A percentile compares a stretch with the other conserved stretches of the same genome.
These are phyloP conservation scores for Polytrichum formosum DNA, from an alignment of 225 moss, liverwort and hornwort species.

Conservation along the genomic window DNA sequence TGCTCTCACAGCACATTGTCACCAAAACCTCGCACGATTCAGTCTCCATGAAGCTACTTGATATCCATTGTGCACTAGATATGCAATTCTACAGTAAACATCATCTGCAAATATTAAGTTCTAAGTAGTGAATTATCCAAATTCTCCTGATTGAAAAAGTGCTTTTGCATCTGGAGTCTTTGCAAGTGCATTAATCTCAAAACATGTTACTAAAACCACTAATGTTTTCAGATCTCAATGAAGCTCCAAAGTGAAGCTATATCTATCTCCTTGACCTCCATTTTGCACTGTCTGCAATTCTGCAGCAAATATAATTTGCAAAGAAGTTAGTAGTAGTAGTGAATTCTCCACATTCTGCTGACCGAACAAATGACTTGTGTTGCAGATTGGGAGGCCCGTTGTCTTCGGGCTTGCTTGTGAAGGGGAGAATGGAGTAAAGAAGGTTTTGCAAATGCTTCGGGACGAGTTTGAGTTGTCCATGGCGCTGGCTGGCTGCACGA, in stretches of 20 bases:
- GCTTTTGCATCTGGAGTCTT: constrained; percentile 39
- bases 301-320: no score
- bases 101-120: no score
- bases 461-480: constrained; percentile 81
- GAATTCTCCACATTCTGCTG: not conserved
- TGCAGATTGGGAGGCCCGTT: constrained; percentile 82
- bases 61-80: not conserved
- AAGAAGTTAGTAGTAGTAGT: not conserved
- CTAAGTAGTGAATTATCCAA: not conserved
- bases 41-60: not conserved
- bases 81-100: no score
- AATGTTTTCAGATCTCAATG: not conserved
- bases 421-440: constrained; percentile 75
- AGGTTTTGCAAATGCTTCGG: constrained; percentile 65
- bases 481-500: constrained; percentile 73
- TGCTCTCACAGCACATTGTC: not conserved
- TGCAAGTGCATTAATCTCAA: constrained; percentile 31
- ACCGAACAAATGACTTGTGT: not conserved
- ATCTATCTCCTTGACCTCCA: not conserved
- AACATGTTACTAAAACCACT: not conserved
- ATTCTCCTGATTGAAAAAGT: not conserved
- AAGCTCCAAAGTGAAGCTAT: not conserved
- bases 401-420: constrained; percentile 71
- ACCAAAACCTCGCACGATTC: not conserved
- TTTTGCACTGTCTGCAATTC: not conserved